These are phyloP conservation scores for Escovopsis sp. DNA, from an alignment of 2,329 filamentous ascomycete genomes.

Conservation along the genomic window DNA sequence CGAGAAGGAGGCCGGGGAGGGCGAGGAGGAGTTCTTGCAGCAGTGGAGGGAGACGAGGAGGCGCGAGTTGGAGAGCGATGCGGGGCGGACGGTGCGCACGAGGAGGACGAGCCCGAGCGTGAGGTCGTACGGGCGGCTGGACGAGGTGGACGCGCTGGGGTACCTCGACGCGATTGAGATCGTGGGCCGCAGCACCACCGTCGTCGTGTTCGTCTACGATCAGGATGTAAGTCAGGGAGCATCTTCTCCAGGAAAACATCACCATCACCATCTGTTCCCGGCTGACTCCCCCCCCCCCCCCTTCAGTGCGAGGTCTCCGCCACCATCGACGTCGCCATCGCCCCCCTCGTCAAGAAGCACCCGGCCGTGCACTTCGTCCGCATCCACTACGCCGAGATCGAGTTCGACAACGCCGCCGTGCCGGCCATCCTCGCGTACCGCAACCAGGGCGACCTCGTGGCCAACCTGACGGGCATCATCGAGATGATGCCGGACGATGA, in stretches of 20 bases:
- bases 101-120: slow-evolving; percentile 63
- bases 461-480: slow-evolving; percentile 74
- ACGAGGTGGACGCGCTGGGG: slow-evolving; percentile 74
- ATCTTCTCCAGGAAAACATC: too few species aligned
- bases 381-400: slow-evolving; percentile 79
- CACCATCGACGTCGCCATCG: slow-evolving; percentile 64
- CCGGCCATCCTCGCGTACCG: slow-evolving; percentile 82
- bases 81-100: slow-evolving; percentile 38
- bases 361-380: slow-evolving; percentile 73
- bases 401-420: slow-evolving; percentile 79
- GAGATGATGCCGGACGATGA: slow-evolving; percentile 66
- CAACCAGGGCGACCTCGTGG: slow-evolving; percentile 75
- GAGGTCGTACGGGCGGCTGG: slow-evolving; percentile 62
- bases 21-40: slow-evolving; percentile 68
- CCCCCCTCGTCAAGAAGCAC: slow-evolving; percentile 56
- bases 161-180: slow-evolving; percentile 96
- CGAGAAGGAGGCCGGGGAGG: slow-evolving; percentile 22
- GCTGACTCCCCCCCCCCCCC: too few species aligned
- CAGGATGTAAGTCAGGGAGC: slow-evolving; percentile 55
- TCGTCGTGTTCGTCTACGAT: slow-evolving; percentile 90
- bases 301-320: slow-evolving; percentile 60
- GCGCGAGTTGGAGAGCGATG: slow-evolving; percentile 56
- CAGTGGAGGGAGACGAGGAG: slow-evolving; percentile 73
- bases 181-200: slow-evolving; percentile 62
- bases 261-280: too few species aligned